Base-by-base conservation (phyloP, 345 rosid species). In the Ricinus communis region DNA sequence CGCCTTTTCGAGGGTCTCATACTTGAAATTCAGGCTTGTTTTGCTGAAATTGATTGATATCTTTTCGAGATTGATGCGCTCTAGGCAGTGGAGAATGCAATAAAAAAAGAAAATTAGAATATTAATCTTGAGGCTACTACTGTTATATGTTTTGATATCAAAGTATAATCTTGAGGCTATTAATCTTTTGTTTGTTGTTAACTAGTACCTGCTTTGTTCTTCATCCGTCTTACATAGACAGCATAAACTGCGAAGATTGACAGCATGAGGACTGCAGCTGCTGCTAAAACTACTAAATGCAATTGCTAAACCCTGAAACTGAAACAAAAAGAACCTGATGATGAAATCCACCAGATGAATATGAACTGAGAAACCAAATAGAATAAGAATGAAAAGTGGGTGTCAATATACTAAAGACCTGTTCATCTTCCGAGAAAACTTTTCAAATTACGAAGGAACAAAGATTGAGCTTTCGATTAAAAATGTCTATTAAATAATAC, bases 1-100 rank as follows among this genome's bases (percentile, higher is more conserved):
- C 18, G 87, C 90, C 77, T 80, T 86, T 65, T 86, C 90, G 0
- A 86, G 74, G 40, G 79, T 79, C 63, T 84, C 90, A 15, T 86
- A 86, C 69, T 79, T 82, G 76, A 82, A 80, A 52, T 62, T 74
- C 80, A 73, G 62, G 9, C 71, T 38, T 10, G 79, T 76, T 21
- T 73, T 80, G 49, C 70, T 71, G 33, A 78, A 74, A 56, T 70
- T 72, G 66, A 38, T 47, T 1, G 82, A 58, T 36, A 64, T 25
- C n/a, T 49, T 76, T 33, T 75, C 83, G 12, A 79, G 75, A 45
- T 76, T 74, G 12, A 45, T 53, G 13, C 72, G 65, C 30, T 71
- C 87, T 84, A 38, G 70, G 5, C 19, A 41, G 25, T 13, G 12
- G 71, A 69, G 8, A 51, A 47, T 57, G 13, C 21, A 50, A 21